Conservation (phyloP, 257 asterid species). For the Primulina huaijiensis region DNA sequence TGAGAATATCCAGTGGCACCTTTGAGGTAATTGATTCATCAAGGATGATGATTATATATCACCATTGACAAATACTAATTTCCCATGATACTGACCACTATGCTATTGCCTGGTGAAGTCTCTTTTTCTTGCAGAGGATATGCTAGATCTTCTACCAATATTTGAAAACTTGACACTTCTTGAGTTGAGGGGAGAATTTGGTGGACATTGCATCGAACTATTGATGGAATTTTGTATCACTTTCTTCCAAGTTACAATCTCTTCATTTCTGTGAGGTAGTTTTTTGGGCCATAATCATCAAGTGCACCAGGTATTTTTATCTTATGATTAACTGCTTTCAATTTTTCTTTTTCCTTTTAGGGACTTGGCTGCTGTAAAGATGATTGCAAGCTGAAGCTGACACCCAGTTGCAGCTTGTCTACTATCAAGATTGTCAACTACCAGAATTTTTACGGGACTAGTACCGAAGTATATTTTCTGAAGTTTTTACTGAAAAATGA, state of each 20-base stretch:
- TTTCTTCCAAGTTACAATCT: constrained; percentile 41
- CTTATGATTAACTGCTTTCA: neutral
- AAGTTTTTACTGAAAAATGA: constrained; percentile 37
- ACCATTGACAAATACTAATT: neutral
- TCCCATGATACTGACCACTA: constrained; percentile 3
- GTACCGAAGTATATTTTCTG: constrained; percentile 38
- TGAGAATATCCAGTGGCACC: constrained; percentile 39
- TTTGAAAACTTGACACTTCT: constrained; percentile 39
- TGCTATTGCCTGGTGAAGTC: constrained; percentile 32
- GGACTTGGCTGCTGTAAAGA: constrained; percentile 32
- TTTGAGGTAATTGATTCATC: constrained; percentile 34
- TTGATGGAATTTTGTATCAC: constrained; percentile 37
- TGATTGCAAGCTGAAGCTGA: constrained; percentile 28
- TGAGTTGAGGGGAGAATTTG: constrained; percentile 41
- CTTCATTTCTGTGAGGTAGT: constrained; percentile 43
- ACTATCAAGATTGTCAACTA: constrained; percentile 40
- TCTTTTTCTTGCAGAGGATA: constrained; percentile 29
- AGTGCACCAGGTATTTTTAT: too few species aligned
- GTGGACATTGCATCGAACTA: constrained; percentile 22
- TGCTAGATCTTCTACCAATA: constrained; percentile 29
- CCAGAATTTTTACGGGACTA: constrained; percentile 36
- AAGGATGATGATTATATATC: neutral
- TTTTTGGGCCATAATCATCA: neutral
- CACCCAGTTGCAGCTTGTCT: constrained; percentile 27
- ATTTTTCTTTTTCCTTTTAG: constrained; percentile 23